Evolutionary conservation across 1,139 yeast genomes (phyloP), one percentile per base, ranked within the genome.

Genomic region (Yamadazyma spencermartinsiae): DNA sequence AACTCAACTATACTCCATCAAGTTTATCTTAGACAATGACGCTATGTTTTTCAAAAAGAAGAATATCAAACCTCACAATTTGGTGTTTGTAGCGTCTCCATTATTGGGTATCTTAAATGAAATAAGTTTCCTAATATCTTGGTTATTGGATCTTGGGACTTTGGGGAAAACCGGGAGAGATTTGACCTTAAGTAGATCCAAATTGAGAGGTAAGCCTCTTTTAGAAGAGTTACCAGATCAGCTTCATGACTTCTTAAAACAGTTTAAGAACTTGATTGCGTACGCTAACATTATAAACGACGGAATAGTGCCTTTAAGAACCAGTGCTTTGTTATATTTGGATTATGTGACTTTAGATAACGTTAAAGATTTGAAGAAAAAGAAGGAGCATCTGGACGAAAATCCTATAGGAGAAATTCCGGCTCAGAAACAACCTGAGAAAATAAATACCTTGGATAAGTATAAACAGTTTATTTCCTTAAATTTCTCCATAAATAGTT

Each of bases 81-180:
- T 89, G 54, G 74, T 92, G 27, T 74, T 92, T 3, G 54, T 92
- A 55, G 98, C 98, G 0, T 75, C 95, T 1, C 98, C 98, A 0
- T 67, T 90, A 41, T 65, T 94, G 18, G 98, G 98, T 0, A 79
- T 89, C 2, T 67, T 76, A 29, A 77, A 86, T 38, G 98, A 90
- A 56, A 86, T 89, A 55, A 96, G 97, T 1, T 81, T 83, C 8
- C 83, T 85, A 49, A 82, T 94, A 28, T 87, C 90, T 45, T 72
- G 90, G 54, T 88, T 92, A 2, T 68, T 92, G 17, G 86, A 85
- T 52, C 76, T 87, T 34, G 98, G 98, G 0, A 76, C 92, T 28
- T 85, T 88, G 10, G 98, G 98, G 1, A 82, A 82, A 51, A 86
- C 98, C 0, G 98, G 98, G 0, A 85, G 88, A 49, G 98, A 92